Evolutionary conservation across 2,329 filamentous ascomycete genomes (phyloP), one percentile per base, ranked within the genome.

Genomic region (Sporothrix humicola): DNA sequence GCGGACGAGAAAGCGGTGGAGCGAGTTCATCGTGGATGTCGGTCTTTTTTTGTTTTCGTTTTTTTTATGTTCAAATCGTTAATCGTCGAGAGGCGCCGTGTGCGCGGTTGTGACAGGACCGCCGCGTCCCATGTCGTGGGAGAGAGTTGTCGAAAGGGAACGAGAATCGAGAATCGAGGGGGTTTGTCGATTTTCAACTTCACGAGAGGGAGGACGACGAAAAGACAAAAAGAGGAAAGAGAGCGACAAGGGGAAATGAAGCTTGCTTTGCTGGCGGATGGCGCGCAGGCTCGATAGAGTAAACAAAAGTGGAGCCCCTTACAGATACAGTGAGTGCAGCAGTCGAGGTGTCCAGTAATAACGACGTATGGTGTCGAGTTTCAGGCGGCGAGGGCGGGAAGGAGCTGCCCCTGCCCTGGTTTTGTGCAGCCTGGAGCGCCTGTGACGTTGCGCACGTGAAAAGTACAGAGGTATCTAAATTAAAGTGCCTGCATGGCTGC

Each of bases 241-340:
- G 44, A 65, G 42, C 17, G 63, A 68, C 63, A 52, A 52, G 20
- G 63, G 65, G 65, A 69, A 69, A 69, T 69, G 48, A 69, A 69
- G 65, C 48, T 68, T 68, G 31, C 31, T 37, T 37, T 37, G 31
- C 31, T 37, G 31, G 31, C 4, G 46, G 65, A 37, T 48, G 59
- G 59, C 63, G 63, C 44, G n/a, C 63, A 68, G 46, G 63, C 20
- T 50, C 44, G 44, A 68, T 31, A 68, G 63, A 68, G 63, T 54
- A 54, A 69, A 69, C 65, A 69, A 69, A 69, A 54, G 46, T 52
- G 69, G 69, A 58, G 50, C 48, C 50, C 50, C 31, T 46, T 58
- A 59, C 42, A 48, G 20, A 31, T 75, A 78, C 79, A 79, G 73
- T 17, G 66, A 56, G 65, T 37, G 31, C 31, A 37, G 31, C 31